Base-by-base conservation (phyloP, 306 rosid species). In the Argentina anserina region DNA sequence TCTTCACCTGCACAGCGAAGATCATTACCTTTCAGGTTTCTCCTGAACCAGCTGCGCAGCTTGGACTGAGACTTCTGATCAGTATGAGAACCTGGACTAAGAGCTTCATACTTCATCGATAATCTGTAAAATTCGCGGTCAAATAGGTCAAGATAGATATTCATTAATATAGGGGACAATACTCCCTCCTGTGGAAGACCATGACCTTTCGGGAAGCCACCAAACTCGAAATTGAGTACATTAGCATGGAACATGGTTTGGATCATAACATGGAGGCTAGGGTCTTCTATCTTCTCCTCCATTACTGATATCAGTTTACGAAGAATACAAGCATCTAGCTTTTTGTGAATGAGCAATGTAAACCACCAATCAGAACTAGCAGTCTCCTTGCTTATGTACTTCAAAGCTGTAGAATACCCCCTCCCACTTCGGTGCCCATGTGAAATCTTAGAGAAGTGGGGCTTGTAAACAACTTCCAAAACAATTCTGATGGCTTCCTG, bases 131-230 rank as follows among this genome's bases (percentile, higher is more conserved):
- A 90, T 77, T 93, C 97, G 61, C 79, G 75, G 75, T 93, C 97
- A 84, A 93, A 84, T 60, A 80, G 81, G 55, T 90, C 92, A 74
- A 93, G 93, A 81, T 93, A 90, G 78, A 93, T 89, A 79, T 93
- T 90, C 87, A 86, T 89, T 69, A 93, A 77, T 81, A 93, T 90
- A 55, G 97, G 90, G 12, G 96, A 93, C 78, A 93, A 71, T 45
- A 89, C 76, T 56, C 97, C 97, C 85, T 92, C 98, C 69, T 93
- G 98, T 3, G 98, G 98, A 28, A 93, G 93, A 82, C 97, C 98
- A 42, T 93, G 90, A 46, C 96, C 96, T 77, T 93, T 93, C 0
- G 90, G 86, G 71, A 85, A 93, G 63, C 95, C 97, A 69, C 97
- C 98, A 77, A 93, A 90, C 82, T 93, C 97, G 67, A 93, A 72